Base-by-base conservation (phyloP, 176 grass and related monocot species). In the Zoysia pacifica region DNA sequence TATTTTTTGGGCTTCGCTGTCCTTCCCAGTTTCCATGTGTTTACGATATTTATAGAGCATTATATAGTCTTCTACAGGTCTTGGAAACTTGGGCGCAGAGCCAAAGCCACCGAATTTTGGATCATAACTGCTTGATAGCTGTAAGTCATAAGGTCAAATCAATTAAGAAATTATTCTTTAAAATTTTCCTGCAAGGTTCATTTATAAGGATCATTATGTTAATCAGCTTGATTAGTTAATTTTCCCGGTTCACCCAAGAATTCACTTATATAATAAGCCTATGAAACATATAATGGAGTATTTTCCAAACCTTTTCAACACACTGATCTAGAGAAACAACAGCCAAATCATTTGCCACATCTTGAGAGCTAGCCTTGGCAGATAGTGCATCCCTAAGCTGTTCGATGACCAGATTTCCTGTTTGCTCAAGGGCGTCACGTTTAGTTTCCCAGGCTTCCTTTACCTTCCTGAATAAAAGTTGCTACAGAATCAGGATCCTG, bases 371-470 rank as follows among this genome's bases (percentile, higher is more conserved):
- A 78, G 94, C 90, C 75, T 91, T 88, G 46, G 85, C 61, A 78
- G 89, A 87, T 76, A 97, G 84, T 69, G 94, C 94, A 66, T 97
- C 91, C 12, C 48, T 74, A 48, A 97, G 90, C 76, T 97, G 94
- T 67, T 97, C 81, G 13, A 97, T 92, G 61, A 78, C 94, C 48
- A 74, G 14, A 70, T 62, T 83, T 74, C 94, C 91, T 16, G 77
- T 54, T 48, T 79, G 78, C 81, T 97, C 94, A 64, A 97, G 83
- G 11, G 79, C 81, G n/a, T 94, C 91, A 63, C 74, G 83, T 84
- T 97, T 94, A 83, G 73, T 90, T 82, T 94, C 90, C 94, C 94
- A 97, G 68, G 91, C 90, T 70, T 94, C 89, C 81, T 94, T 97
- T 42, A 97, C 94, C 86, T 67, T 97, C 83, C 94, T 97, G 63